Evolutionary conservation across 352 stramenopile genomes (phyloP), one percentile per base, ranked within the genome.

Genomic region (Sclerospora graminicola): DNA sequence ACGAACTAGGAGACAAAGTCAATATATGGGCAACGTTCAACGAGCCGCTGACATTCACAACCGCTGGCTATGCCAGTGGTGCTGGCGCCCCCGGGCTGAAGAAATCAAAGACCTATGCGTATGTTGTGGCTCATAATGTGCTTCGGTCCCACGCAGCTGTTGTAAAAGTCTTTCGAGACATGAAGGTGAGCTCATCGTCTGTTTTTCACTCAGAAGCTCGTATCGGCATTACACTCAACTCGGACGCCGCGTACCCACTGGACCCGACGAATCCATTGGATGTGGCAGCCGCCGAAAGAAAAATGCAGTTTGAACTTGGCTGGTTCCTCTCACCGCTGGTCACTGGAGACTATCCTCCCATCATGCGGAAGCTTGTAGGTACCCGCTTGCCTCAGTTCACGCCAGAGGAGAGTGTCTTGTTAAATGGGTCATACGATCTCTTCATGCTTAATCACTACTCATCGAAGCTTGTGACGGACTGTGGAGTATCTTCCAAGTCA

Each of bases 361-460:
- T 86, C 28, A 97, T 98, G 90, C 69, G 72, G 15, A 45, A 86
- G 29, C 60, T 75, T 30, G 69, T 84, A 1, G 81, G 86, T 4
- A 60, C 69, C 10, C 68, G 82, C n/a, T 64, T 98, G 7, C 91
- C 92, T 2, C 21, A 48, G 16, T 97, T 98, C 55, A 94, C 88
- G 2, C 13, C 45, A 1, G 57, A 83, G 19, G 68, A 97, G 37
- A 45, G 72, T 18, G 62, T 62, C 26, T 28, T 83, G 20, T 46
- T 98, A 13, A 68, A 69, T 29, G 74, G 70, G 8, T 95, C 80
- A n/a, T 81, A 78, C 51, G 94, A 98, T 41, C 82, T 97, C 35
- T 89, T 98, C 35, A 95, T 94, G 35, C 50, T 98, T 5, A 98
- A 98, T 63, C 86, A 97, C 54, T 98, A 98, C 57, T 63, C 61